Evolutionary conservation across 768 basidiomycete species (phyloP).

Genomic region (Cystobasidium tubakii): DNA sequence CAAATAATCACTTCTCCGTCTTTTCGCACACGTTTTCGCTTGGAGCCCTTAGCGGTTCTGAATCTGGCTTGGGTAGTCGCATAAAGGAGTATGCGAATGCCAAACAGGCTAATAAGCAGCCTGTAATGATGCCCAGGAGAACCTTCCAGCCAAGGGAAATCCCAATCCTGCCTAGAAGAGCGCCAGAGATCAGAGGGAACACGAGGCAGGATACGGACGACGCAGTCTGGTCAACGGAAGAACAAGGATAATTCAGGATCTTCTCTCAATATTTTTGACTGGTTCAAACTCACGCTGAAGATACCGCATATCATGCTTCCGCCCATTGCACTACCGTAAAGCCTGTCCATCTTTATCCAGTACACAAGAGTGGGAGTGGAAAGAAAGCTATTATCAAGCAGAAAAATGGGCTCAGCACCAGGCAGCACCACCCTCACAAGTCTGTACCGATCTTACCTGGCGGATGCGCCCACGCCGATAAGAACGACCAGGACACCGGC

Average conservation of each 20-base stretch:
- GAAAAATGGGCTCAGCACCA: no score
- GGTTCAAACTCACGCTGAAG: neutral
- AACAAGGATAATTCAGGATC: no score
- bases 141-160: neutral
- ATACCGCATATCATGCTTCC: neutral
- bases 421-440: no score
- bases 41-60: no score
- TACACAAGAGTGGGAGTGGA: neutral
- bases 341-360: neutral
- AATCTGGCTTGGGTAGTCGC: no score
- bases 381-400: neutral
- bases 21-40: no score
- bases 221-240: no score
- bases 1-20: no score
- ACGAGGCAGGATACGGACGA: neutral
- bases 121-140: neutral
- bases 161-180: neutral
- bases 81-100: no score
- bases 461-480: neutral
- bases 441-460: neutral
- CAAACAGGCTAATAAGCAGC: neutral
- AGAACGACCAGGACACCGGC: neutral
- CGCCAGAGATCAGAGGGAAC: neutral
- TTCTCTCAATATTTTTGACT: no score
- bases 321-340: neutral